Percentiles rank a stretch among this genome's conserved stretches.
Conservation (phyloP, 441 rosid species). For the Corymbia citriodora region DNA sequence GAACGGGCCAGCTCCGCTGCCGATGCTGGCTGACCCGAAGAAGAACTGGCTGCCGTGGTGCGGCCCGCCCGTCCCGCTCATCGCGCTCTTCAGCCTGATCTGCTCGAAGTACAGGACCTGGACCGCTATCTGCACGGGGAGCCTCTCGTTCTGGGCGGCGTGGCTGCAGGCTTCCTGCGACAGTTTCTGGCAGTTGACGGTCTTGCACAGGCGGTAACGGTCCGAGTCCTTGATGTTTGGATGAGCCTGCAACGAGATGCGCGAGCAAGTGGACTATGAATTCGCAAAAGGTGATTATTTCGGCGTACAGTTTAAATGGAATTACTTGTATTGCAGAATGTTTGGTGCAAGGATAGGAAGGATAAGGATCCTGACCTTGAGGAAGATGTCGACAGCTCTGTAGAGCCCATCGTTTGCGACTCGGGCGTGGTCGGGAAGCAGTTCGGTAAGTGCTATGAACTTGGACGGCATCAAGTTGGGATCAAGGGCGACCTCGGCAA, state of each 20-base stretch:
- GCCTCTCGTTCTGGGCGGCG: conserved; percentile 13
- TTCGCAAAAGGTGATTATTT: background rate
- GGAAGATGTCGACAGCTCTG: conserved; percentile 12
- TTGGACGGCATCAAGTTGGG: conserved; percentile 44
- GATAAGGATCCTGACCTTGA: background rate
- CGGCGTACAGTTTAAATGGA: background rate
- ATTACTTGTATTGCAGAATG: background rate
- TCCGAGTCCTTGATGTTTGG: conserved; percentile 14
- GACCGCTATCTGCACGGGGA: conserved; percentile 14
- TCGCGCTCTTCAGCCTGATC: conserved; percentile 6
- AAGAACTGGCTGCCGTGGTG: background rate
- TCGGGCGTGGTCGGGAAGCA: conserved; percentile 35
- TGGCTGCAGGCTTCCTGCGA: conserved; percentile 17
- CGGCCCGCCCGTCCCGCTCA: background rate
- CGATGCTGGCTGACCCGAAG: background rate
- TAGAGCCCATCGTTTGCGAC: conserved; percentile 9
- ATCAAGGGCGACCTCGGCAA: conserved; percentile 77
- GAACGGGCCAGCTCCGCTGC: background rate
- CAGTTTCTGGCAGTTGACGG: conserved; percentile 8
- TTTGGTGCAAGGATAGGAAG: background rate
- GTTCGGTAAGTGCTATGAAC: conserved; percentile 62
- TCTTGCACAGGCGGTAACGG: conserved; percentile 12
- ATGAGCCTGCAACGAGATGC: background rate
- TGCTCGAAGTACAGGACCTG: conserved; percentile 19
- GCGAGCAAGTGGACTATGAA: background rate